Evolutionary conservation across 768 basidiomycete genomes (phyloP), one percentile per base, ranked within the genome.

Genomic region (Tylopilus subfusipes): DNA sequence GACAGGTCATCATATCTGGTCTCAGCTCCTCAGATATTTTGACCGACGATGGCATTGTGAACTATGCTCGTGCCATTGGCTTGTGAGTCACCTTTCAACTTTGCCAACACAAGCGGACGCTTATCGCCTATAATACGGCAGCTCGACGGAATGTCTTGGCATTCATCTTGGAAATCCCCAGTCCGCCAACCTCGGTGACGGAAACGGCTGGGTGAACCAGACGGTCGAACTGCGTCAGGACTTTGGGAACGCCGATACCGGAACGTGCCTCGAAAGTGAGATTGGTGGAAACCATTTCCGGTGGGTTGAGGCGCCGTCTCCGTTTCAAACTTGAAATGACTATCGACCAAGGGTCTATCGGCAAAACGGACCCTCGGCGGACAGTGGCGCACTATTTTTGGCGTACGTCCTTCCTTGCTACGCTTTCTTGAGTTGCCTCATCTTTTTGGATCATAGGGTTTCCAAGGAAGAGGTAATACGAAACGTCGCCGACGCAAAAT

Each of bases 1-100:
- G 3, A 22, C 42, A 78, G 77, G 74, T 87, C 38, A 85, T 88
- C 55, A 77, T 88, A 52, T 88, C 86, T 5, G 84, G 79, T 1
- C 64, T 79, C 40, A 86, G 84, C 56, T 84, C 82, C 5, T 66
- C 81, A 3, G 72, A 45, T 2, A 81, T 86, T 22, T 78, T 86
- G 48, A 83, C 78, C 1, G 74, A 82, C 53, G 57, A 66, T 33
- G 84, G 85, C 1, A 66, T 85, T 50, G 34, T 82, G 30, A 84
- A 83, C 60, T 87, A 75, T 63, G 84, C 82, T 1, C 72, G 64
- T 21, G 76, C 84, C 4, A 77, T 86, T 54, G 84, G 83, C n/a
- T 85, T 85, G 84, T 86, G 56, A 59, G 78, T 66, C 2, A 2
- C 16, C 38, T 48, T 4, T 4, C 18, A 12, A 8, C 30, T 52